Conservation (phyloP, 2,329 filamentous ascomycete genomes). For the Chaetothyriales sp. region DNA sequence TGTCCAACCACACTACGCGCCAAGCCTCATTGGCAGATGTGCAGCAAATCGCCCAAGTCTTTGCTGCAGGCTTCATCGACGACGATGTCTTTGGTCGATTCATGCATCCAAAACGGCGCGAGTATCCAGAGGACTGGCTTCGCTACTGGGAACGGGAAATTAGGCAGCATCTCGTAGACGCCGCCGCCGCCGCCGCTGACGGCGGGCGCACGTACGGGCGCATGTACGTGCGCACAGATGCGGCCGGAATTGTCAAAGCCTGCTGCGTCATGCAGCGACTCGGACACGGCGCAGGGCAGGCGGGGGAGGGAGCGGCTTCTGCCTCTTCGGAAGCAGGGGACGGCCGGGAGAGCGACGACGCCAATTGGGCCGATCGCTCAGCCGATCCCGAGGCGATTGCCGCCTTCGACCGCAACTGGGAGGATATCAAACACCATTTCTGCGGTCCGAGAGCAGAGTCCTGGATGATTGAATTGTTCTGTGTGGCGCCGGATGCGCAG, state of each 20-base stretch:
- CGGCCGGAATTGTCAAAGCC: background rate
- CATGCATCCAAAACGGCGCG: constrained; percentile 24
- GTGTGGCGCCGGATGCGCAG: constrained; percentile 28
- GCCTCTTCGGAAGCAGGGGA: background rate
- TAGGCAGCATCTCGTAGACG: background rate
- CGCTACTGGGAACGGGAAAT: constrained; percentile 9
- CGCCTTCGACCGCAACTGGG: constrained; percentile 21
- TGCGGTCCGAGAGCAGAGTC: constrained; percentile 19
- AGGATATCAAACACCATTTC: constrained; percentile 21
- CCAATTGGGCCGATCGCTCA: background rate
- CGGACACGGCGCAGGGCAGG: background rate
- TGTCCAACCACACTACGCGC: background rate
- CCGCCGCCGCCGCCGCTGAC: too few species aligned
- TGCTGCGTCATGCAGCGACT: background rate
- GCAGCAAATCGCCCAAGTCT: constrained; percentile 4
- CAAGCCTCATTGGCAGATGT: background rate
- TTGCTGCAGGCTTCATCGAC: constrained; percentile 24
- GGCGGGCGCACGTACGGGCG: too few species aligned
- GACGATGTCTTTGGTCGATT: constrained; percentile 24
- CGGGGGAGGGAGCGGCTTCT: background rate
- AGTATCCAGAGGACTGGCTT: constrained; percentile 22
- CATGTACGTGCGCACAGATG: background rate
- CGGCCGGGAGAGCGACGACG: background rate
- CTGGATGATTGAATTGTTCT: constrained; percentile 28
- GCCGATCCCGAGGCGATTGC: background rate